Evolutionary conservation across 345 rosid species (phyloP).

Genomic region (Brassica carinata): DNA sequence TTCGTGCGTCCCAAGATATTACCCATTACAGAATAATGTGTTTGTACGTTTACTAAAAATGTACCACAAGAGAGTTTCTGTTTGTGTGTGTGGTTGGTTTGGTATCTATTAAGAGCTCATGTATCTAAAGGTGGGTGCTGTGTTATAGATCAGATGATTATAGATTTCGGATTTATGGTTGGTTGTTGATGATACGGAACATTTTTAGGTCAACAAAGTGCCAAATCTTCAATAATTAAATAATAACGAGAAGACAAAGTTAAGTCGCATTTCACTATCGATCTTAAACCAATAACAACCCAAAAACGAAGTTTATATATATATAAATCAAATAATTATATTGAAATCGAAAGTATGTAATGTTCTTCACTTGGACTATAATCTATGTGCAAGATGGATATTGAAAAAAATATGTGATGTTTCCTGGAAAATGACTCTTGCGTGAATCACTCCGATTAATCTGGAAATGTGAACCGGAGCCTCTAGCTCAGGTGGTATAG

Average conservation of each 20-base stretch:
- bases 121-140: conserved; percentile 38
- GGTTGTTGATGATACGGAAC: conserved; percentile 38
- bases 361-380: conserved; percentile 26
- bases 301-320: conserved; percentile 6
- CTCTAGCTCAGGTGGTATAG: too few relatives aligned
- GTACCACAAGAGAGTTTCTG: background rate
- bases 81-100: background rate
- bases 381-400: background rate
- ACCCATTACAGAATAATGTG: conserved; percentile 54
- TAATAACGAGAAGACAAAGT: conserved; percentile 22
- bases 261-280: conserved; percentile 35
- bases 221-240: conserved; percentile 28
- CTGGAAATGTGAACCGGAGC: background rate
- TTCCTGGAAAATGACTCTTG: conserved; percentile 34
- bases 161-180: conserved; percentile 33
- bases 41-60: conserved; percentile 1
- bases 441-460: conserved; percentile 39
- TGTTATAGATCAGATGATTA: conserved; percentile 31
- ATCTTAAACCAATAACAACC: conserved; percentile 30
- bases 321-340: background rate
- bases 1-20: conserved; percentile 66
- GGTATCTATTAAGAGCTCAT: conserved; percentile 23
- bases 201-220: conserved; percentile 33
- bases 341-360: background rate
- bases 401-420: conserved; percentile 12